Evolutionary conservation across 2,329 filamentous ascomycete genomes (phyloP), one percentile per base, ranked within the genome.

Genomic region (Claviceps africana): DNA sequence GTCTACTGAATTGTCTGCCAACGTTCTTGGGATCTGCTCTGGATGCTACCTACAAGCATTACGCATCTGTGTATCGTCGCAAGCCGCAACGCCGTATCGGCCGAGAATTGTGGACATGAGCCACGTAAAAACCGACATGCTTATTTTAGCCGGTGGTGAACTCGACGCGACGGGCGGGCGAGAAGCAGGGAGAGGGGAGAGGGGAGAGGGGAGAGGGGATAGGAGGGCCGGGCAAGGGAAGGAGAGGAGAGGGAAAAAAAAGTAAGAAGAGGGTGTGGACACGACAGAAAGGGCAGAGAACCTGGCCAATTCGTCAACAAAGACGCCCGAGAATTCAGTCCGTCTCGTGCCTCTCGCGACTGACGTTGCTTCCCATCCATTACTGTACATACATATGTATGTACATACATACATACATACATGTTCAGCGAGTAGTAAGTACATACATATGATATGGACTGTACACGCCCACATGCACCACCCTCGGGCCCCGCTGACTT

Each of bases 1-100:
- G 15, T 22, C 48, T 44, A 33, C 49, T 21, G 45, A 35, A 22
- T 21, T n/a, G 47, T 40, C 37, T 47, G 22, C 35, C 44, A 43
- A 19, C 17, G 19, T 53, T 50, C 31, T 11, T 43, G 52, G 48
- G 35, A 37, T 31, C 44, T 8, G n/a, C 21, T 42, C 31, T 39
- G 9, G 25, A 42, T 35, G 53, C 49, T 40, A 50, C 51, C 42
- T 50, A 25, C n/a, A 50, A 30, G 47, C 47, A 28, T 48, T 47
- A 43, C 48, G 43, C 35, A 47, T 33, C 44, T 40, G 22, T 45
- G 35, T 21, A 51, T 51, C 31, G 49, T 47, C 49, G 45, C 46
- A 47, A 51, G 52, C 53, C 53, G 53, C 40, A 9, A 52, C 21
- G 10, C 19, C 35, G 42, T 50, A 54, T 52, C 53, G 53, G 53